phyloP scores from a whole-genome alignment of 2,329 filamentous ascomycete species.

The Alternaria dauci region DNA sequence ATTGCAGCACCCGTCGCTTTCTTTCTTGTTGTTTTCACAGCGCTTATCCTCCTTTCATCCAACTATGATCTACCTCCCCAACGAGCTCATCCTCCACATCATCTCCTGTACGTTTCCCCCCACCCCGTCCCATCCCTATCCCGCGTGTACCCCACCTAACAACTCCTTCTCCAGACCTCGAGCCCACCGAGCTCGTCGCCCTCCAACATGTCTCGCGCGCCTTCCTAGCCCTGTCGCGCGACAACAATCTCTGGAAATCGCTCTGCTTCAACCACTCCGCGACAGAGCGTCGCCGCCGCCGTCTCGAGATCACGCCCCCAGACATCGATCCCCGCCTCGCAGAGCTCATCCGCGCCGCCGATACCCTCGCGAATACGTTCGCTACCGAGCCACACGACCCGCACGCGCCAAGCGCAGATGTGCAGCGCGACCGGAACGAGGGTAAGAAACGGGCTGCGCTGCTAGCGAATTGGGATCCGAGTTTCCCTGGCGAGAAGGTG shows the following conservation, averaged over 20 bases:
- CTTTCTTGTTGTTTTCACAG: not conserved
- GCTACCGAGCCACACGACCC: constrained; percentile 34
- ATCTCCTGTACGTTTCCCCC: constrained; percentile 50
- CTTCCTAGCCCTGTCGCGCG: constrained; percentile 73
- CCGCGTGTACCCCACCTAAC: not conserved
- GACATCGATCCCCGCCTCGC: constrained; percentile 55
- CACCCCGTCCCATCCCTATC: constrained; percentile 11
- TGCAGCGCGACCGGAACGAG: constrained; percentile 41
- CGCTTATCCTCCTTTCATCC: not conserved
- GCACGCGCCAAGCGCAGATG: constrained; percentile 42
- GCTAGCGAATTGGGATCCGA: constrained; percentile 83
- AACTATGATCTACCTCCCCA: constrained; percentile 41
- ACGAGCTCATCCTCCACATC: constrained; percentile 56
- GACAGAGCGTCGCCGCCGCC: constrained; percentile 68
- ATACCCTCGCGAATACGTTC: constrained; percentile 41
- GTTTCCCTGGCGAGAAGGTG: constrained; percentile 73
- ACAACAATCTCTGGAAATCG: constrained; percentile 78
- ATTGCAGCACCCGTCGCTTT: not conserved
- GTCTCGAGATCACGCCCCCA: constrained; percentile 35
- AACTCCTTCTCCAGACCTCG: constrained; percentile 61
- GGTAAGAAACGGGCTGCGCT: constrained; percentile 62
- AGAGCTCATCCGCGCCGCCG: constrained; percentile 53
- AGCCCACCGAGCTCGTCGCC: constrained; percentile 69
- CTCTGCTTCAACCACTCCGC: constrained; percentile 76
- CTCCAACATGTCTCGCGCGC: constrained; percentile 74